Percentiles rank a stretch among this genome's conserved stretches.
Evolutionary conservation across 345 rosid species (phyloP).

Genomic region (Balakata baccata): DNA sequence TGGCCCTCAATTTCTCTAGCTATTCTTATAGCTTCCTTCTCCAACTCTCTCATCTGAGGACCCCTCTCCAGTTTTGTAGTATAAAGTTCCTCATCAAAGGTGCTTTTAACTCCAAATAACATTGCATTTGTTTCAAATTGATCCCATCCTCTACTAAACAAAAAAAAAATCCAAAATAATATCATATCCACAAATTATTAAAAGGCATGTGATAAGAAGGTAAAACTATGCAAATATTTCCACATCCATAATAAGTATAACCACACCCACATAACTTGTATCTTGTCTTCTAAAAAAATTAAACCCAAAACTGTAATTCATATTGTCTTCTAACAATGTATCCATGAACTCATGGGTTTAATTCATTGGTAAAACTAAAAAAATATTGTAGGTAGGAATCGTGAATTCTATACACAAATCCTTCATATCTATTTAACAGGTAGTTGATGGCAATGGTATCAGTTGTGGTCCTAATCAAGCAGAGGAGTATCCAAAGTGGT

Average conservation of each 20-base stretch:
- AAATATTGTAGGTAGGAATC: too few relatives aligned
- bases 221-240: too few relatives aligned
- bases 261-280: too few relatives aligned
- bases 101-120: slow-evolving; percentile 86
- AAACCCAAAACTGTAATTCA: too few relatives aligned
- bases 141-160: slow-evolving; percentile 63
- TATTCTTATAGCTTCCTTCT: slow-evolving; percentile 75
- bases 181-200: slow-evolving; percentile 3
- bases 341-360: too few relatives aligned
- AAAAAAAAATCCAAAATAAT: neutral
- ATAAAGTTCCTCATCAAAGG: slow-evolving; percentile 79
- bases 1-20: slow-evolving; percentile 94
- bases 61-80: slow-evolving; percentile 83
- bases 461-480: slow-evolving; percentile 12
- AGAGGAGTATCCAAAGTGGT: neutral
- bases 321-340: too few relatives aligned
- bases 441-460: neutral
- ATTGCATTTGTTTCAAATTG: slow-evolving; percentile 73
- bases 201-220: too few relatives aligned
- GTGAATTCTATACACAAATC: too few relatives aligned
- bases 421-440: neutral
- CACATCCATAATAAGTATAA: too few relatives aligned
- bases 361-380: too few relatives aligned
- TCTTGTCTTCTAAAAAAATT: too few relatives aligned
- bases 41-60: slow-evolving; percentile 52